Evolutionary conservation across 2,329 filamentous ascomycete species (phyloP), one percentile per base, ranked within the genome.

Genomic region (Capronia epimyces): DNA sequence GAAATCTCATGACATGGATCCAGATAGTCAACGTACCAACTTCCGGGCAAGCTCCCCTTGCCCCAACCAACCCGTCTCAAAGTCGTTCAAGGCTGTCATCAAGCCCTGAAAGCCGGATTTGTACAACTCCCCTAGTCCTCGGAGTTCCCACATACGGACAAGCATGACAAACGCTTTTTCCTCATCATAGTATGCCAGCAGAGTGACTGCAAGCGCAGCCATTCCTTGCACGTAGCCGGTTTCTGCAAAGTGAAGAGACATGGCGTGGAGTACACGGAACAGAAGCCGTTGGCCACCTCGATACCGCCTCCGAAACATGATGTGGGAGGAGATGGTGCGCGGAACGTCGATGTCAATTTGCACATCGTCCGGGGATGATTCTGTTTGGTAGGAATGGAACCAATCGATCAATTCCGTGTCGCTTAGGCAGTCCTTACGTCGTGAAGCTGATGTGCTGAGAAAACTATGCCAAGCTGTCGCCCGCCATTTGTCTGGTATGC

Each of bases 341-440:
- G 93, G 93, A 15, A 98, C 93, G 67, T 98, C 93, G 37, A 97
- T 81, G 67, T 98, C 93, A 62, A 98, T 98, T 70, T 98, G 93
- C 18, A 91, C 83, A 67, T 98, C 93, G 65, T 98, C 93, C 0
- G 89, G 83, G 2, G 87, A 95, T 48, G 81, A 81, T 52, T 82
- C 73, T 13, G 82, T 74, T 63, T 94, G 84, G 22, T 94, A 78
- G 37, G 81, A 78, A 65, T 87, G 79, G 65, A 89, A 95, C 24
- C 79, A 75, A 36, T 78, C 75, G 32, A 89, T 81, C 42, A 97
- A 78, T 49, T 87, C 78, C 34, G 84, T 80, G 49, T 93, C 87
- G 0, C 81, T 75, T 2, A 80, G 78, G 44, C 78, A 81, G 51
- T 80, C 75, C 44, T 75, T 70, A 56, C 80, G 75, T 55, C 77